Conservation (phyloP, 305 asterid genomes). For the Stenogyne calaminthoides region DNA sequence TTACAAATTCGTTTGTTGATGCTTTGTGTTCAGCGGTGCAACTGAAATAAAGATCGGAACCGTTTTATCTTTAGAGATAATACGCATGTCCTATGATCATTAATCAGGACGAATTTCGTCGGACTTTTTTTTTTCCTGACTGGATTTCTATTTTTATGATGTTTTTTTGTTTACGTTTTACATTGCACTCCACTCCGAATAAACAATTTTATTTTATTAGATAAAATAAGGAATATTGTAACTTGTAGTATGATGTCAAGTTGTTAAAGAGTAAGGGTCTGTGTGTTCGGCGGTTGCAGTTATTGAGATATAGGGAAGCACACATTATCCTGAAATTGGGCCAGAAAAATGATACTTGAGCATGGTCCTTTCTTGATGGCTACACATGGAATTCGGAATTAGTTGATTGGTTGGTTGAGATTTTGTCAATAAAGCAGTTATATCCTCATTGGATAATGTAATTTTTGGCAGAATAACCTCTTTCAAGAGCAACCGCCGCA, state of each 20-base stretch:
- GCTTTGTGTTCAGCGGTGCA: too few relatives aligned
- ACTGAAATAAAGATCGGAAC: too few relatives aligned
- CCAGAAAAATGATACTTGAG: background rate
- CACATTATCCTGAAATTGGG: slow-evolving; percentile 22
- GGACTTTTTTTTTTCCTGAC: too few relatives aligned
- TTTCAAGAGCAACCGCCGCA: slow-evolving; percentile 22
- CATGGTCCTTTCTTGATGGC: slow-evolving; percentile 11
- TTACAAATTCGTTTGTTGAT: too few relatives aligned
- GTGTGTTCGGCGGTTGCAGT: background rate
- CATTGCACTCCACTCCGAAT: too few relatives aligned
- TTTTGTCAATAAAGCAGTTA: slow-evolving; percentile 19
- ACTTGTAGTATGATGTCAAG: background rate
- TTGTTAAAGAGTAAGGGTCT: background rate
- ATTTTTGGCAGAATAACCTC: slow-evolving; percentile 31
- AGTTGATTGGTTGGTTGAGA: slow-evolving; percentile 22
- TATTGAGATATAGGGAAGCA: background rate
- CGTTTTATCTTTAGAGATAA: too few relatives aligned
- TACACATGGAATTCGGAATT: slow-evolving; percentile 18
- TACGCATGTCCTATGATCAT: too few relatives aligned
- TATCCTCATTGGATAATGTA: slow-evolving; percentile 2
- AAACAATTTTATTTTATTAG: too few relatives aligned
- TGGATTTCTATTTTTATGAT: too few relatives aligned
- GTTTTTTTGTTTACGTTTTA: too few relatives aligned
- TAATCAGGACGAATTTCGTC: too few relatives aligned
- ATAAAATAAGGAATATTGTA: too few relatives aligned